phyloP scores from a whole-genome alignment of 2,329 filamentous ascomycete species.

The Grosmannia serpens region DNA sequence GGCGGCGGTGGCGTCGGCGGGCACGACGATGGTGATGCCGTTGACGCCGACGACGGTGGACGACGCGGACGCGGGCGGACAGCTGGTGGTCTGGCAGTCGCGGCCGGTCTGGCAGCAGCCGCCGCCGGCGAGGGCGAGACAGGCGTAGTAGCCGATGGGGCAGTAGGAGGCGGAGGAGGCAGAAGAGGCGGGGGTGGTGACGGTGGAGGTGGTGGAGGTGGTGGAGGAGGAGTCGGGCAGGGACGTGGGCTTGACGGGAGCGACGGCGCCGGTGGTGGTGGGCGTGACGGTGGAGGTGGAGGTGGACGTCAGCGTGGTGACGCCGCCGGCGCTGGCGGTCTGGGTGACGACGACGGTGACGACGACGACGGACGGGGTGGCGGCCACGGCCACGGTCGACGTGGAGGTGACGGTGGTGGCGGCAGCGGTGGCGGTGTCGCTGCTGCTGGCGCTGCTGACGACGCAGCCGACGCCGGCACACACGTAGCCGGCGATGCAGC shows the following conservation, averaged over 20 bases:
- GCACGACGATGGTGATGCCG: constrained; percentile 61
- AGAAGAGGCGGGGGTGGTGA: constrained; percentile 20
- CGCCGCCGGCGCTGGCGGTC: constrained; percentile 14
- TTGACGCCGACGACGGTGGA: constrained; percentile 48
- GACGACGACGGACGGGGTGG: constrained; percentile 24
- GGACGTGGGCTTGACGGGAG: constrained; percentile 24
- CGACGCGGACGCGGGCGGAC: constrained; percentile 48
- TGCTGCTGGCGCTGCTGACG: constrained; percentile 2
- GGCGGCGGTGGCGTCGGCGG: constrained; percentile 23
- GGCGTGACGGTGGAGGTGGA: constrained; percentile 22
- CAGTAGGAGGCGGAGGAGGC: constrained; percentile 40
- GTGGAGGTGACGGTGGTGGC: constrained; percentile 24
- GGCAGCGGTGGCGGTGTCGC: constrained; percentile 14
- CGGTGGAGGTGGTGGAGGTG: constrained; percentile 23
- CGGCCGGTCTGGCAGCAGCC: constrained; percentile 80
- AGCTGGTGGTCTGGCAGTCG: constrained; percentile 72
- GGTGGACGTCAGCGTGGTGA: constrained; percentile 14
- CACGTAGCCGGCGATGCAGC: constrained; percentile 60
- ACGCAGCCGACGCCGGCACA: constrained; percentile 58
- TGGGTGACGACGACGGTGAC: constrained; percentile 29
- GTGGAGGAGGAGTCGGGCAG: constrained; percentile 7
- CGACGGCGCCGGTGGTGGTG: constrained; percentile 25
- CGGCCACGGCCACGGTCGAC: constrained; percentile 23
- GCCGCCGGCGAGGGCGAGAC: constrained; percentile 71
- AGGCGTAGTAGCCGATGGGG: constrained; percentile 86